Conservation (phyloP, 257 asterid genomes). For the Anisodus acutangulus region DNA sequence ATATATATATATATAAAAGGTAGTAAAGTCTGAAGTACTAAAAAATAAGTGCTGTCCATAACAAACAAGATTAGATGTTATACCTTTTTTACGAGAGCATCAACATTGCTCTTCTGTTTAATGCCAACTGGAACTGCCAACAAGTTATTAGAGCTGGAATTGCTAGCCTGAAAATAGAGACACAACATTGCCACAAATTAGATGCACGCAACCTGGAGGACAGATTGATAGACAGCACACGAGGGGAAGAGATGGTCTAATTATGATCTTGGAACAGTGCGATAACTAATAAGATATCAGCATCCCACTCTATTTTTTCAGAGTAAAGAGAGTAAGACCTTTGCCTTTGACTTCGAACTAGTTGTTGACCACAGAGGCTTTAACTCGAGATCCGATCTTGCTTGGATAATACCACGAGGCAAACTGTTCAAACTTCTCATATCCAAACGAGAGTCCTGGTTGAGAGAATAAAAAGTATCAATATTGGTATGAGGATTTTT, state of each 20-base stretch:
- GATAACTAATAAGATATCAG: background rate
- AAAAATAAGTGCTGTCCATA: background rate
- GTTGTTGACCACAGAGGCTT: conserved; percentile 82
- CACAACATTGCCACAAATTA: background rate
- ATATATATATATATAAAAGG: background rate
- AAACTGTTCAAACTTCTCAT: conserved; percentile 53
- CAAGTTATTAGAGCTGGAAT: conserved; percentile 51
- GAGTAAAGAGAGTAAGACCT: conserved; percentile 25
- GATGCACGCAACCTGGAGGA: background rate
- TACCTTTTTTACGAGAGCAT: conserved; percentile 73
- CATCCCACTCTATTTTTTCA: background rate
- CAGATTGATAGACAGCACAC: conserved; percentile 11
- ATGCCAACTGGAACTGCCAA: conserved; percentile 92
- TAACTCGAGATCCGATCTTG: conserved; percentile 76
- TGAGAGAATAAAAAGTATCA: conserved; percentile 27
- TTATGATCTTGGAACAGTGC: background rate
- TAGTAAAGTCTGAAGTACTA: conserved; percentile 20
- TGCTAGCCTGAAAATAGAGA: conserved; percentile 49
- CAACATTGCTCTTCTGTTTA: conserved; percentile 74
- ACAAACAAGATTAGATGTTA: conserved; percentile 28
- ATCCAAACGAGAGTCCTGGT: conserved; percentile 56
- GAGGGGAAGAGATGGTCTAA: background rate
- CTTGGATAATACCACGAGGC: conserved; percentile 78
- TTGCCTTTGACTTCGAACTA: conserved; percentile 64
- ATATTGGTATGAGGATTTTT: background rate